Evolutionary conservation across 208 protist species (phyloP).

Genomic region (Trypanosomatidae sp.): DNA sequence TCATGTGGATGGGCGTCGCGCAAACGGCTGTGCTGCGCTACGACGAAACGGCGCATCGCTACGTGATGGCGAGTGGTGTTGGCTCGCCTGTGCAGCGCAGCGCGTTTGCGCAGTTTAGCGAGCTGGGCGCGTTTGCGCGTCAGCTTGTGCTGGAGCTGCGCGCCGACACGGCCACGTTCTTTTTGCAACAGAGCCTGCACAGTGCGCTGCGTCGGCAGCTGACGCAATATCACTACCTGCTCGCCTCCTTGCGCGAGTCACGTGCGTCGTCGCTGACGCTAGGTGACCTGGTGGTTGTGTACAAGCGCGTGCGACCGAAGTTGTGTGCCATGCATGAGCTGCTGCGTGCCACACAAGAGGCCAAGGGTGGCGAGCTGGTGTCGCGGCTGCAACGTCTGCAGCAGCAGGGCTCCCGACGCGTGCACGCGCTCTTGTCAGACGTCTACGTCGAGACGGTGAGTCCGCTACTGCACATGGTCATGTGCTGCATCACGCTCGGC

Average conservation of each 20-base stretch:
- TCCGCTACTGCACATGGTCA: constrained; percentile 39
- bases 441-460: constrained; percentile 47
- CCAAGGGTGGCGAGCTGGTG: constrained; percentile 42
- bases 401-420: constrained; percentile 35
- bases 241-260: constrained; percentile 30
- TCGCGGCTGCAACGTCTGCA: constrained; percentile 27
- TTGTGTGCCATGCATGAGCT: constrained; percentile 30
- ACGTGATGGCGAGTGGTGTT: constrained; percentile 8
- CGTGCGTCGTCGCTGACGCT: constrained; percentile 13
- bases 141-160: constrained; percentile 22
- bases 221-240: constrained; percentile 46
- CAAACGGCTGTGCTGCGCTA: constrained; percentile 25
- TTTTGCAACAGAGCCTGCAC: constrained; percentile 46
- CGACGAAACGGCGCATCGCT: constrained; percentile 8
- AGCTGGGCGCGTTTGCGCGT: constrained; percentile 22
- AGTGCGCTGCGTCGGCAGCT: constrained; percentile 32
- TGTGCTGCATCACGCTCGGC: constrained; percentile 32
- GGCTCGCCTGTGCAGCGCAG: constrained; percentile 16
- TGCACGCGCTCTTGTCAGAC: constrained; percentile 23
- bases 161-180: constrained; percentile 12
- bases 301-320: constrained; percentile 43
- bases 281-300: constrained; percentile 33
- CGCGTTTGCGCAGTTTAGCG: constrained; percentile 15
- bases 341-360: constrained; percentile 27
- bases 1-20: constrained; percentile 50